Percentiles rank a stretch among this genome's conserved stretches.
phyloP scores from a whole-genome alignment of 2,329 filamentous ascomycete genomes.

The Setomelanomma holmii region DNA sequence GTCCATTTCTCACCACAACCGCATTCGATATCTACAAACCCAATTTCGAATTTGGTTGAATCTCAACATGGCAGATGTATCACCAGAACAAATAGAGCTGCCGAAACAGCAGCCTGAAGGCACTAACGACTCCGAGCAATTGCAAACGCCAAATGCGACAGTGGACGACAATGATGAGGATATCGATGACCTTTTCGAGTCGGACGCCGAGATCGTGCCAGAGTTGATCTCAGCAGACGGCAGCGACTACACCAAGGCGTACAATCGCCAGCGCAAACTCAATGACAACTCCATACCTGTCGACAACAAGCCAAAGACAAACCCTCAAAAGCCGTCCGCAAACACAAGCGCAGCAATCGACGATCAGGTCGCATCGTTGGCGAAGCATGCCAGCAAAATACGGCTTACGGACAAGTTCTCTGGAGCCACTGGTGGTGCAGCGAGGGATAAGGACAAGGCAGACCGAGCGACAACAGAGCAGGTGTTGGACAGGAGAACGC shows the following conservation, averaged over 20 bases:
- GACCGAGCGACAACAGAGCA: slow-evolving; percentile 95
- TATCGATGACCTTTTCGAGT: slow-evolving; percentile 65
- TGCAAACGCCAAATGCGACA: not conserved
- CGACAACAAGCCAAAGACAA: slow-evolving; percentile 71
- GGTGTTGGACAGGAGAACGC: slow-evolving; percentile 90
- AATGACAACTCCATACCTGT: slow-evolving; percentile 60
- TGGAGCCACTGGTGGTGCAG: slow-evolving; percentile 55
- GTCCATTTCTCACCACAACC: not conserved
- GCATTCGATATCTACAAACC: no score
- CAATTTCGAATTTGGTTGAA: no score
- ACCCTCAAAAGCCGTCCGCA: slow-evolving; percentile 71
- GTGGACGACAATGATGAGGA: slow-evolving; percentile 64
- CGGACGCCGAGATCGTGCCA: slow-evolving; percentile 58
- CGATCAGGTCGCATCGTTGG: slow-evolving; percentile 85
- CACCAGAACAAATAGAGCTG: slow-evolving; percentile 2
- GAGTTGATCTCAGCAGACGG: slow-evolving; percentile 66
- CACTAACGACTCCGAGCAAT: slow-evolving; percentile 10
- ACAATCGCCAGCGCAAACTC: slow-evolving; percentile 81
- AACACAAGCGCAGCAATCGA: slow-evolving; percentile 83
- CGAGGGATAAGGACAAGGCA: slow-evolving; percentile 77
- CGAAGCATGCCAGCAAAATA: slow-evolving; percentile 85
- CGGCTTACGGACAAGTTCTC: slow-evolving; percentile 71
- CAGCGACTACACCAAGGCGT: slow-evolving; percentile 80
- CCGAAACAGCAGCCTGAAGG: slow-evolving; percentile 11
- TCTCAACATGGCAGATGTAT: slow-evolving; percentile 20